Percentiles rank a stretch among this genome's conserved stretches.
Evolutionary conservation across 768 basidiomycete genomes (phyloP).

Genomic region (Leccinum imitatum): DNA sequence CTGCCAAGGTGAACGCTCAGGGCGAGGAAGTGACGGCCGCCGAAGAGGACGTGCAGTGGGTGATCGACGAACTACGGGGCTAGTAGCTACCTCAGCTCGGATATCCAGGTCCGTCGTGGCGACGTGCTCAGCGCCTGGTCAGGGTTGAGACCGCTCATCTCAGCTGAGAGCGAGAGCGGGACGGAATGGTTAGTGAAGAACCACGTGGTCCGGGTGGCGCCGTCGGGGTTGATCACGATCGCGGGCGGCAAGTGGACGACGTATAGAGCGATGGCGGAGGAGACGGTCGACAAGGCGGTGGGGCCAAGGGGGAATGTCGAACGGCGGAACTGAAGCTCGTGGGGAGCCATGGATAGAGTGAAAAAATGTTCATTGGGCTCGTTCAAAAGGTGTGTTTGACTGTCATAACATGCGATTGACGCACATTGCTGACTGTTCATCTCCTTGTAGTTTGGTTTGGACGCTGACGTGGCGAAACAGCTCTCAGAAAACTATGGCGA

Average conservation of each 20-base stretch:
- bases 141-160: constrained; percentile 86
- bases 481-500: constrained; percentile 94
- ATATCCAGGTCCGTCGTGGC: constrained; percentile 90
- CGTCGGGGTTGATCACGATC: constrained; percentile 85
- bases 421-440: constrained; percentile 1
- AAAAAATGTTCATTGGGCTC: constrained; percentile 96
- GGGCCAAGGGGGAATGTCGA: constrained; percentile 61
- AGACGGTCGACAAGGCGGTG: constrained; percentile 87
- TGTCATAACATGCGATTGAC: background rate
- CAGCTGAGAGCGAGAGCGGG: constrained; percentile 68
- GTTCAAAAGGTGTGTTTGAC: constrained; percentile 71
- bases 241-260: constrained; percentile 99
- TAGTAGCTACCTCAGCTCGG: constrained; percentile 73
- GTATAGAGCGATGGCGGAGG: constrained; percentile 93
- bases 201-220: constrained; percentile 85
- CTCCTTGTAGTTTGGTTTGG: constrained; percentile 70
- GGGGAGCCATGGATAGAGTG: constrained; percentile 91
- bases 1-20: constrained; percentile 57
- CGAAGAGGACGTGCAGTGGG: constrained; percentile 97
- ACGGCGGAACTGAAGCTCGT: constrained; percentile 82
- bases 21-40: constrained; percentile 69
- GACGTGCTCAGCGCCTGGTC: constrained; percentile 97
- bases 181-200: constrained; percentile 91
- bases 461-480: constrained; percentile 90
- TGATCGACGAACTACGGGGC: constrained; percentile 84